Evolutionary conservation across 2,329 filamentous ascomycete species (phyloP), one percentile per base, ranked within the genome.

Genomic region (Trichoderma sp.): DNA sequence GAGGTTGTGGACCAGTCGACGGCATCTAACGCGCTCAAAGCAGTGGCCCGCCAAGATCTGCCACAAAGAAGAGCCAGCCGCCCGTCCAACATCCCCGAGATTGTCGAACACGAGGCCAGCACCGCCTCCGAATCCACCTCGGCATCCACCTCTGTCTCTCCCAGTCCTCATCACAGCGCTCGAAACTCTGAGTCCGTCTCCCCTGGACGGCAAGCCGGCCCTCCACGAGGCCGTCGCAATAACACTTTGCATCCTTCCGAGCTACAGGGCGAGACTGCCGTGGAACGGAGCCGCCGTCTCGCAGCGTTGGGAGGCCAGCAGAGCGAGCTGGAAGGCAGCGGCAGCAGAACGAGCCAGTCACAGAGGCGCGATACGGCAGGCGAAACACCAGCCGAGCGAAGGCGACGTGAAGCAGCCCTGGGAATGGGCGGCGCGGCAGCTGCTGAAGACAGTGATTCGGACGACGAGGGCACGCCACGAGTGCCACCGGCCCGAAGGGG

Each of bases 341-440:
- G 47, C 8, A 68, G 58, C 16, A n/a, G 27, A 31, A 3, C 19
- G 13, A 52, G 33, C 35, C n/a, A 29, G 5, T 33, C 33, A 27
- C 57, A 13, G 5, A 33, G 49, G 24, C 5, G 19, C 3, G 58
- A 57, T 27, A 16, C n/a, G 10, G 83, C 82, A 40, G 83, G 81
- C 40, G 92, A 94, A 79, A 94, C 91, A 0, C 89, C 91, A 0
- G 92, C 92, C 0, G 92, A 95, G 78, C 84, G 90, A 68, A 86
- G 91, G 52, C 84, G 92, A 65, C 87, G 92, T 74, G 88, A 93
- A 74, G 91, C 91, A 1, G 92, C 92, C 1, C 81, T 95, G 1
- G 91, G 92, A 11, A 83, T 91, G 71, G 80, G 81, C 19, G 76
- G 78, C 8, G 78, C 77, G 2, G 80, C 77, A 0, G 82, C 81